phyloP scores from a whole-genome alignment of 352 stramenopile species.

The Phytophthora foliorum region DNA sequence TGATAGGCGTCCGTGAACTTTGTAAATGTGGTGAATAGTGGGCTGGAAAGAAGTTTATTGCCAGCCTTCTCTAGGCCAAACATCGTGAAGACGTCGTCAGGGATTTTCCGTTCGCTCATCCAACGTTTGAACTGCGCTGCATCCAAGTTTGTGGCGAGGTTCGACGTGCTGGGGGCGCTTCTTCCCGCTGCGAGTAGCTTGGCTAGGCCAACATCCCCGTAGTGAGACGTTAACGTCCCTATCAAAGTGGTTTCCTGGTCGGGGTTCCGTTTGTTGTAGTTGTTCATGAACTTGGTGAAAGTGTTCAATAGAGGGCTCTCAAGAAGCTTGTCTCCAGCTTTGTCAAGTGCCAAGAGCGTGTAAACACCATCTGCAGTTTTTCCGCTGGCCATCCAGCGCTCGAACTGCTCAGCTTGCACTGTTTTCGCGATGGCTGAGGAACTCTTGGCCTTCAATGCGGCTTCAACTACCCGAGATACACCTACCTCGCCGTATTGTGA shows the following conservation, averaged over 20 bases:
- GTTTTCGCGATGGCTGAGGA: background rate
- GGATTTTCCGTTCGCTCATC: background rate
- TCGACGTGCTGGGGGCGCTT: background rate
- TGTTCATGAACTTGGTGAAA: background rate
- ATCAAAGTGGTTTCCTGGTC: background rate
- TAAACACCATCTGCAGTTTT: background rate
- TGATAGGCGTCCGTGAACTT: background rate
- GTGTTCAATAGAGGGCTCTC: background rate
- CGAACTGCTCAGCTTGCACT: background rate
- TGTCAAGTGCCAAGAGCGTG: background rate
- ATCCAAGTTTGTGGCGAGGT: background rate
- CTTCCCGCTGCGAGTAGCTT: background rate
- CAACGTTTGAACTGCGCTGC: background rate
- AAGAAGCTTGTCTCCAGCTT: background rate
- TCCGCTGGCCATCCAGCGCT: background rate
- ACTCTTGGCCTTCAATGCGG: background rate
- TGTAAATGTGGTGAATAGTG: slow-evolving; percentile 1
- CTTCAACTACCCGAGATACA: background rate
- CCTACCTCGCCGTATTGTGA: background rate
- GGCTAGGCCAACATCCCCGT: background rate
- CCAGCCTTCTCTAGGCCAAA: slow-evolving; percentile 8
- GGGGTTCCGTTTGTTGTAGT: background rate
- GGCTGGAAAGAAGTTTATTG: slow-evolving; percentile 10
- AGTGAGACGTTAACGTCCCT: background rate
- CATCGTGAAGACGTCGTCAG: slow-evolving; percentile 9